phyloP scores from a whole-genome alignment of 208 protist genomes.

The Wallacemonas sp. region DNA sequence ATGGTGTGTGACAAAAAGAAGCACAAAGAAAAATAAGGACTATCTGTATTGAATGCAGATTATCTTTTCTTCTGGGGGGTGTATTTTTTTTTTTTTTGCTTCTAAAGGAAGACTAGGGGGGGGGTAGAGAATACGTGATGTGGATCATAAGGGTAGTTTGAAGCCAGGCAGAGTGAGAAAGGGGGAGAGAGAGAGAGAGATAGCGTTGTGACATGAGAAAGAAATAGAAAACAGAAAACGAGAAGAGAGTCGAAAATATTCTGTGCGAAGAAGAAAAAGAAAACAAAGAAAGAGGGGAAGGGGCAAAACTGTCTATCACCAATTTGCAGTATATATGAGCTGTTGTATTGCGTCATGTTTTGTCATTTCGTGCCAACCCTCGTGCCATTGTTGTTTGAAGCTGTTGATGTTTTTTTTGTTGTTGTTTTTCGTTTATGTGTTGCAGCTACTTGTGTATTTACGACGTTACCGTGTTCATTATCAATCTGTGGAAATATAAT shows the following conservation, averaged over 20 bases:
- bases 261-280: background rate
- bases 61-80: background rate
- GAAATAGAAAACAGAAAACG: background rate
- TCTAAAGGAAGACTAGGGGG: no score
- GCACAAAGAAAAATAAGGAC: no score
- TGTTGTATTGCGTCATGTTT: background rate
- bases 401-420: slow-evolving; percentile 17
- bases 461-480: background rate
- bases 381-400: background rate
- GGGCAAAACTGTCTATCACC: background rate
- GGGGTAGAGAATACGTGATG: no score
- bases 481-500: slow-evolving; percentile 3
- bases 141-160: no score
- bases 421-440: background rate
- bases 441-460: background rate
- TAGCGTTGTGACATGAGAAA: no score
- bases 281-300: background rate
- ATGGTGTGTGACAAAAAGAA: no score
- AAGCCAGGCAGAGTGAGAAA: no score
- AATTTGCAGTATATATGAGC: no score
- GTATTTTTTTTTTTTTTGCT: background rate
- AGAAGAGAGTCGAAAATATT: no score
- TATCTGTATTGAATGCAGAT: no score
- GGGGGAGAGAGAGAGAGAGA: no score
- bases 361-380: no score